Conservation (phyloP, 192 early-diverging fungal genomes). For the Diversispora eburnea region DNA sequence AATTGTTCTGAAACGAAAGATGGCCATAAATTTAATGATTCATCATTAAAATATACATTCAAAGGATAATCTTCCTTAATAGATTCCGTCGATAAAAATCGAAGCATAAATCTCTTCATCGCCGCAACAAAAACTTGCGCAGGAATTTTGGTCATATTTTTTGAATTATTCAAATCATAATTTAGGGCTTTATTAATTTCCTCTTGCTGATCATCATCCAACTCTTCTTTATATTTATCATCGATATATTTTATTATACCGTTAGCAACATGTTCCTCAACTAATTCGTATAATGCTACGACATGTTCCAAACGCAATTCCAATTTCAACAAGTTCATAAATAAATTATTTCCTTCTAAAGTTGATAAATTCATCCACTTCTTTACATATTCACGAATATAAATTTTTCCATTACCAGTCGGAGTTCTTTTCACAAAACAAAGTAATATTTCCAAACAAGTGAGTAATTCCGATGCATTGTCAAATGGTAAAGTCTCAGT, state of each 20-base stretch:
- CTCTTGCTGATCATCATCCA: neutral
- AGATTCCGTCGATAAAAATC: constrained; percentile 11
- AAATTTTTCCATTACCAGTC: neutral
- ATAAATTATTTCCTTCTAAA: neutral
- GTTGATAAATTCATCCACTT: constrained; percentile 25
- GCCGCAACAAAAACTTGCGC: constrained; percentile 21
- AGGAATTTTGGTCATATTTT: constrained; percentile 9
- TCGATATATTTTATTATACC: constrained; percentile 6
- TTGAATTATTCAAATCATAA: neutral
- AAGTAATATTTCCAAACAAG: constrained; percentile 30
- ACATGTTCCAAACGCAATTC: constrained; percentile 19
- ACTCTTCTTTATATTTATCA: constrained; percentile 17
- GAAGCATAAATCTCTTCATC: constrained; percentile 27
- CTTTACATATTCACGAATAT: constrained; percentile 12
- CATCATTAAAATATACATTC: neutral
- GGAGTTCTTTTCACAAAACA: constrained; percentile 27
- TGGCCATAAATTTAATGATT: constrained; percentile 16
- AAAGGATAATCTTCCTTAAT: neutral
- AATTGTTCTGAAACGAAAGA: neutral
- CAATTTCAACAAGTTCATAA: neutral
- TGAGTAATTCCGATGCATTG: constrained; percentile 10
- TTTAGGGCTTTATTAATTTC: neutral
- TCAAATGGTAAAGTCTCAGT: neutral
- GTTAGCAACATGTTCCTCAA: constrained; percentile 24
- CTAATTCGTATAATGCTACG: constrained; percentile 23